Evolutionary conservation across 2,329 filamentous ascomycete genomes (phyloP).

Genomic region (Shiraia bambusicola): DNA sequence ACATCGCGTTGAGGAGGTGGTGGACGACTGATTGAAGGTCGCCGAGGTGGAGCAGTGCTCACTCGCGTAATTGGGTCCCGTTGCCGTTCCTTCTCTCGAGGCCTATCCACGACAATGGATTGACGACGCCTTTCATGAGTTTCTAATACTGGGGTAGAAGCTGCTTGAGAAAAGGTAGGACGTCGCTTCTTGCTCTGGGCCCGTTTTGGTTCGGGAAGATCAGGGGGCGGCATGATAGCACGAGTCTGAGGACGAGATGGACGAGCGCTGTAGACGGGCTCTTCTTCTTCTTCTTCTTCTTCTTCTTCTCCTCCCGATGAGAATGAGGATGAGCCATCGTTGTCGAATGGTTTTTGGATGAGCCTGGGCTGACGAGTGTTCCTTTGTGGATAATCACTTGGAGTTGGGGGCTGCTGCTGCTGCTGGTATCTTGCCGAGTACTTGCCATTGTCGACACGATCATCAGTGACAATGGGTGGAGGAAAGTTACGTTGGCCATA

Average conservation of each 20-base stretch:
- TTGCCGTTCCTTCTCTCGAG: conserved; percentile 15
- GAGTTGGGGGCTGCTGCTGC: conserved; percentile 9
- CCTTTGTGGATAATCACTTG: background rate
- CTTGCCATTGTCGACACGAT: conserved; percentile 19
- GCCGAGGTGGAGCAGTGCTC: conserved; percentile 22
- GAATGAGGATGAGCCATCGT: too few relatives aligned
- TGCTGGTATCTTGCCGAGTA: conserved; percentile 33
- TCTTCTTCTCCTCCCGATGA: too few relatives aligned
- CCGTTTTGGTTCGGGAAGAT: conserved; percentile 15
- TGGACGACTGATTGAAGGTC: conserved; percentile 33
- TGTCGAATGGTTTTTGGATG: background rate
- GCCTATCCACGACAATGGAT: conserved; percentile 18
- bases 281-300: conserved; percentile 15
- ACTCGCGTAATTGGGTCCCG: conserved; percentile 15
- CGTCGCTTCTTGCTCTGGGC: conserved; percentile 18
- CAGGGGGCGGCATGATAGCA: conserved; percentile 30
- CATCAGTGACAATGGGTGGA: conserved; percentile 26
- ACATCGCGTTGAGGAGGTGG: conserved; percentile 39
- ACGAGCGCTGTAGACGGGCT: conserved; percentile 4
- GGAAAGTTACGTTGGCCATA: conserved; percentile 20
- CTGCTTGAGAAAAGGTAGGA: conserved; percentile 28
- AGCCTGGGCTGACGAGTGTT: background rate
- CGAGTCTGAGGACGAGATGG: conserved; percentile 6
- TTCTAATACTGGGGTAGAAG: conserved; percentile 24
- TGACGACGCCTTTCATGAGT: conserved; percentile 10